Conservation (phyloP, 768 basidiomycete species). For the Saitozyma podzolica region DNA sequence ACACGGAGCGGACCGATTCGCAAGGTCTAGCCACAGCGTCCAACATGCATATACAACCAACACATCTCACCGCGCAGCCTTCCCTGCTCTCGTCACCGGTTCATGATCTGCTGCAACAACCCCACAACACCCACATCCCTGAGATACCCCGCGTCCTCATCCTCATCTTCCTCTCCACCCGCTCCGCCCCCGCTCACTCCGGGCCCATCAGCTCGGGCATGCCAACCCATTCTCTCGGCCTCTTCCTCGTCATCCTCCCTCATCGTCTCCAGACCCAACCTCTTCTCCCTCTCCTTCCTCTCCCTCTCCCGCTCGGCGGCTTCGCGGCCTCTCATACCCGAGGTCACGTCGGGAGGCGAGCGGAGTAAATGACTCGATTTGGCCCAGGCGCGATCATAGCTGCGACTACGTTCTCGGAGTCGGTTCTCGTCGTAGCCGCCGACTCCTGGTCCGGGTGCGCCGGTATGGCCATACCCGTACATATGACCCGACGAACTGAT, state of each 20-base stretch:
- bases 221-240: conserved; percentile 64
- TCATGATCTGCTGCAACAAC: conserved; percentile 80
- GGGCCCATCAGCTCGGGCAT: conserved; percentile 57
- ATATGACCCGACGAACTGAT: conserved; percentile 29
- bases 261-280: conserved; percentile 1
- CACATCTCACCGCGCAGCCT: no score
- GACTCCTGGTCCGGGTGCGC: no score
- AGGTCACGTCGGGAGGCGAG: neutral
- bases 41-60: no score
- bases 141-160: conserved; percentile 56
- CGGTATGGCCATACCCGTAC: conserved; percentile 14
- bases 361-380: conserved; percentile 24
- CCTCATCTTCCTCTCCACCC: conserved; percentile 58
- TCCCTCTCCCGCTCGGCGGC: neutral
- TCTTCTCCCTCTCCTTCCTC: conserved; percentile 6
- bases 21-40: no score
- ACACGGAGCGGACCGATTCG: no score
- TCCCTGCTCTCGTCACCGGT: conserved; percentile 15
- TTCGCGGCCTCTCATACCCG: neutral
- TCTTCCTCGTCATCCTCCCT: conserved; percentile 56
- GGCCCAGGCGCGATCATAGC: conserved; percentile 46
- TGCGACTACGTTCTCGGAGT: conserved; percentile 29
- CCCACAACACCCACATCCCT: conserved; percentile 83
- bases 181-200: conserved; percentile 52
- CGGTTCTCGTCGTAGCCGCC: conserved; percentile 17